Percentiles rank a stretch among this genome's conserved stretches.
Conservation (phyloP, 768 basidiomycete genomes). For the Hygrophoropsis aurantiaca region DNA sequence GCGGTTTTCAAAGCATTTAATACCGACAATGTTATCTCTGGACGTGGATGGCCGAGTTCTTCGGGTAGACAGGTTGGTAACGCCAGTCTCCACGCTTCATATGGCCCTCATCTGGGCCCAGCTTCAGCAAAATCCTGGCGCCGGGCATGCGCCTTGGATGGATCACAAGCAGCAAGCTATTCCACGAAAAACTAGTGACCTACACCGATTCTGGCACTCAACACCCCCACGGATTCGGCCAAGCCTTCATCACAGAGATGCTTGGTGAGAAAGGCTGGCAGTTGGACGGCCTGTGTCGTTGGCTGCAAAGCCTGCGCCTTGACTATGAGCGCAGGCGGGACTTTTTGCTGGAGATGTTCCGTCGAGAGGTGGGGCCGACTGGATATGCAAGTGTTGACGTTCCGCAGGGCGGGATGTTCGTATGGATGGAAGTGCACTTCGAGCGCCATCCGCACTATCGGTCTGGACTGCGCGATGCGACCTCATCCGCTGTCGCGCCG, state of each 20-base stretch:
- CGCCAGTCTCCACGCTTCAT: slow-evolving; percentile 2
- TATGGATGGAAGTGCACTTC: slow-evolving; percentile 40
- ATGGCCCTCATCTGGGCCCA: slow-evolving; percentile 3
- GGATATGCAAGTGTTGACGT: slow-evolving; percentile 26
- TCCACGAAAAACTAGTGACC: slow-evolving; percentile 33
- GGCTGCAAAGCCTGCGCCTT: slow-evolving; percentile 36
- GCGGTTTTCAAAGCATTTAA: slow-evolving; percentile 21
- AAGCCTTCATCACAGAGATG: slow-evolving; percentile 38
- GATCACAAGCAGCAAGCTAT: slow-evolving; percentile 35
- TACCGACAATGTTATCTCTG: slow-evolving; percentile 35
- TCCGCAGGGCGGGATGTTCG: slow-evolving; percentile 45
- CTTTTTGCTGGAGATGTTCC: slow-evolving; percentile 36
- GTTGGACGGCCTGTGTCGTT: slow-evolving; percentile 35
- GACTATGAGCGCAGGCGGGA: slow-evolving; percentile 45
- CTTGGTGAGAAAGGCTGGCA: slow-evolving; percentile 36
- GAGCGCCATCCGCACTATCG: slow-evolving; percentile 35
- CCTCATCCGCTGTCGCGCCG: slow-evolving; percentile 8
- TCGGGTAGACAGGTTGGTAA: slow-evolving; percentile 34
- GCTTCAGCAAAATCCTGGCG: slow-evolving; percentile 43
- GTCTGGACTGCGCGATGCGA: background rate
- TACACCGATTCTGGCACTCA: slow-evolving; percentile 39
- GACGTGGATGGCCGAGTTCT: slow-evolving; percentile 42
- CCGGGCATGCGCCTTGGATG: slow-evolving; percentile 47
- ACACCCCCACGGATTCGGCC: slow-evolving; percentile 42
- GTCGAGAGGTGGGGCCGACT: slow-evolving; percentile 22